phyloP scores from a whole-genome alignment of 768 basidiomycete genomes.

The Tricholomella constricta region DNA sequence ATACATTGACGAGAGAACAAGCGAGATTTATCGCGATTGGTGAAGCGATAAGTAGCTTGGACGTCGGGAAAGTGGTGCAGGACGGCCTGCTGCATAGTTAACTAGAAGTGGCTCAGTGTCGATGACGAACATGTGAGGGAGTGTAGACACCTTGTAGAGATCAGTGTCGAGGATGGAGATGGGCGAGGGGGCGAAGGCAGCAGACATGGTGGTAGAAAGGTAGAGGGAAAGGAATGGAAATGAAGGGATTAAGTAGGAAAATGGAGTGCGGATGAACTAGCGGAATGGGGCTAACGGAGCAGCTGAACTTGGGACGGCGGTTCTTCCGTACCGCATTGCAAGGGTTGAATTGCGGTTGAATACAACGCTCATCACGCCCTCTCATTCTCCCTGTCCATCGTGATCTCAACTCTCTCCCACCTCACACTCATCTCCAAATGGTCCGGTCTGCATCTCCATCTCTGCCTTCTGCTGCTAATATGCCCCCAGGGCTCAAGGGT shows the following conservation, averaged over 20 bases:
- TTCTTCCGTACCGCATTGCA: not conserved
- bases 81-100: conserved; percentile 96
- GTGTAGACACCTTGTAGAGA: conserved; percentile 75
- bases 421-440: conserved; percentile 17
- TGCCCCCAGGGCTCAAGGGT: conserved; percentile 47
- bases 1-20: conserved; percentile 69
- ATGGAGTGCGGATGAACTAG: not conserved
- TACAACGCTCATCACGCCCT: conserved; percentile 6
- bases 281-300: conserved; percentile 16
- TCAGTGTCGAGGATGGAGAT: conserved; percentile 88
- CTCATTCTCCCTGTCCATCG: conserved; percentile 7
- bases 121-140: not conserved
- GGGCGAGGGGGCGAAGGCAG: conserved; percentile 31
- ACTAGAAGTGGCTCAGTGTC: conserved; percentile 41
- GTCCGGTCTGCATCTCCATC: conserved; percentile 17
- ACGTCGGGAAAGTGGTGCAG: conserved; percentile 73
- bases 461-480: conserved; percentile 3
- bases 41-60: conserved; percentile 76
- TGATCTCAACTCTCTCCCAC: conserved; percentile 6
- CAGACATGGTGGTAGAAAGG: conserved; percentile 36
- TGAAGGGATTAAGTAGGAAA: conserved; percentile 2
- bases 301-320: too few relatives aligned
- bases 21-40: conserved; percentile 67
- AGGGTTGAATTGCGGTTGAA: too few relatives aligned
- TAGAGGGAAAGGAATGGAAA: not conserved